Conservation (phyloP, 805 yeast species). For the Lachancea sp. region DNA sequence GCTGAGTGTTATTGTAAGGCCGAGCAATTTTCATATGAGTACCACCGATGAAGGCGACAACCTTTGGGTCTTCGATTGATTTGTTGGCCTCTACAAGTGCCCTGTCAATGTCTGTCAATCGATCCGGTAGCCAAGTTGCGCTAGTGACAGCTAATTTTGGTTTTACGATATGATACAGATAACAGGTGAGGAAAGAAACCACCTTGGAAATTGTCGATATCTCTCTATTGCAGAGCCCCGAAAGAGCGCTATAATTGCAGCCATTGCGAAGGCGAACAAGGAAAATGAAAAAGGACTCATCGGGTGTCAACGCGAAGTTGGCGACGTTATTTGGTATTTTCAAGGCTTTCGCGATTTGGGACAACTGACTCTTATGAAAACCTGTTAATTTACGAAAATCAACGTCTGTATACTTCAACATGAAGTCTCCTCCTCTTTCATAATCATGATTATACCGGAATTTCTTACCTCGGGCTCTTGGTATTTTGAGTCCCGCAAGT, state of each 20-base stretch:
- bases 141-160: neutral
- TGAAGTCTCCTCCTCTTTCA: constrained; percentile 1
- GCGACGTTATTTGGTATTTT: neutral
- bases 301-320: neutral
- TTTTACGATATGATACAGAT: neutral
- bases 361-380: neutral
- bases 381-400: neutral
- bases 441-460: neutral
- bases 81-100: neutral
- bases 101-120: neutral
- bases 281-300: constrained; percentile 2
- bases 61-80: constrained; percentile 1
- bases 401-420: neutral
- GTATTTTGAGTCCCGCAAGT: neutral
- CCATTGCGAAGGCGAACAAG: neutral
- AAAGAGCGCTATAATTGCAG: neutral
- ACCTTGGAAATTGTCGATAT: neutral
- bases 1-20: neutral
- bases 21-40: neutral
- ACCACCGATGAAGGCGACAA: constrained; percentile 1
- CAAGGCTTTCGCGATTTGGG: neutral
- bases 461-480: constrained; percentile 1
- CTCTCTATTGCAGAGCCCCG: constrained; percentile 1
- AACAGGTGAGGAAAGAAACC: neutral
- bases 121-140: constrained; percentile 1